A percentile compares a stretch with the other conserved stretches of the same genome.
Evolutionary conservation across 345 rosid species (phyloP).

Genomic region (Camelina sativa): DNA sequence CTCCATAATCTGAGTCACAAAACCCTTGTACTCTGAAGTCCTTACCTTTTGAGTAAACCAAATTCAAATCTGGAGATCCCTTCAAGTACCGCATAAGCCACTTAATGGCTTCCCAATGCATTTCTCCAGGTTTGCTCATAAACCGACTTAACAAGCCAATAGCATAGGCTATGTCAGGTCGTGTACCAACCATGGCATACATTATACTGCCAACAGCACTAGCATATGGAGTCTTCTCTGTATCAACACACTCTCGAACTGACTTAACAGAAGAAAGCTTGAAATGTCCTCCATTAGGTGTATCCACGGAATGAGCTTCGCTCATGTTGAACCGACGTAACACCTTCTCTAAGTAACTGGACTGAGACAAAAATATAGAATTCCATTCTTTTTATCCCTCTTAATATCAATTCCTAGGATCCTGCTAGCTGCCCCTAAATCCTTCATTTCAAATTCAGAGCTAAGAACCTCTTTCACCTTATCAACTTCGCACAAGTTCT

Average conservation of each 20-base stretch:
- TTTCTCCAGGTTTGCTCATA: background rate
- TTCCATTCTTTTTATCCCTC: background rate
- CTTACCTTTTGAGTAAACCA: background rate
- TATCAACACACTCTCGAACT: background rate
- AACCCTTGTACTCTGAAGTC: background rate
- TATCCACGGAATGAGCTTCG: background rate
- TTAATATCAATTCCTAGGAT: too few species aligned
- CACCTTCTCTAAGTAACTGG: background rate
- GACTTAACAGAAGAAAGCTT: background rate
- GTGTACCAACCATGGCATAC: background rate
- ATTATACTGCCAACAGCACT: background rate
- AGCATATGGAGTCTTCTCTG: background rate
- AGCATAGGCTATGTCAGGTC: background rate
- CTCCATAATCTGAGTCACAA: background rate
- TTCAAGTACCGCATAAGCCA: background rate
- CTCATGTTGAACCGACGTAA: background rate
- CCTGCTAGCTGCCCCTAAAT: too few species aligned
- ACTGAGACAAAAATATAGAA: background rate
- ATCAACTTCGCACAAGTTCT: too few species aligned
- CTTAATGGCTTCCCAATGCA: background rate
- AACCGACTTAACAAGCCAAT: background rate
- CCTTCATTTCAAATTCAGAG: too few species aligned
- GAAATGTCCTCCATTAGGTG: background rate
- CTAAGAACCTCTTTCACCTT: too few species aligned
- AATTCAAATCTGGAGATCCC: background rate